Evolutionary conservation across 345 rosid genomes (phyloP).

Genomic region (Linum tenue): DNA sequence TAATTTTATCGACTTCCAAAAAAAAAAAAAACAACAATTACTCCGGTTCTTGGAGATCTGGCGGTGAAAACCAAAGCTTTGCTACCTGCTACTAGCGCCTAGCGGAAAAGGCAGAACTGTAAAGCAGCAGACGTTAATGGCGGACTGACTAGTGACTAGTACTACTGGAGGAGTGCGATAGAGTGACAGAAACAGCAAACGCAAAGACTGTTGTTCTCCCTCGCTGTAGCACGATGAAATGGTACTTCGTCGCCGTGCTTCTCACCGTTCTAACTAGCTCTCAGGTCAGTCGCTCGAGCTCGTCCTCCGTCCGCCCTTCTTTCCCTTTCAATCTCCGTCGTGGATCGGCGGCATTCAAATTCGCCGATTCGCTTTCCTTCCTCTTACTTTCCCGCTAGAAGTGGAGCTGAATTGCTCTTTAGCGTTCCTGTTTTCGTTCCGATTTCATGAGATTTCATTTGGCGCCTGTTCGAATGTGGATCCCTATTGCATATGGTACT

Average conservation of each 20-base stretch:
- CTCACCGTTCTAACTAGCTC: constrained; percentile 48
- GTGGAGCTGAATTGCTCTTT: neutral
- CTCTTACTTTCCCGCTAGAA: neutral
- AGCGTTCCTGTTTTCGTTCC: neutral
- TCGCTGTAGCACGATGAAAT: constrained; percentile 25
- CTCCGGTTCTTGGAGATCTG: neutral
- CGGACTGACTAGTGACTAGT: neutral
- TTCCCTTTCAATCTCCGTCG: neutral
- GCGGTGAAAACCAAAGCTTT: neutral
- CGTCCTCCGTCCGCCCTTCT: neutral
- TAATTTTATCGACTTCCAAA: no score
- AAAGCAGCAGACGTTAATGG: neutral
- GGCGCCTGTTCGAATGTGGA: neutral
- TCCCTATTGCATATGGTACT: neutral
- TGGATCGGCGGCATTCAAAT: neutral
- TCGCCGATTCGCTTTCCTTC: neutral
- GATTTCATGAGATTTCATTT: neutral
- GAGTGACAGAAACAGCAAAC: neutral
- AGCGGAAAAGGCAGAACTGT: neutral
- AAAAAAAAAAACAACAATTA: no score
- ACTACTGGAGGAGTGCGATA: neutral
- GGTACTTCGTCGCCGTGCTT: constrained; percentile 41
- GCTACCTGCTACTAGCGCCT: neutral
- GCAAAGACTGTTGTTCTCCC: neutral
- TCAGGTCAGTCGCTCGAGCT: constrained; percentile 24